phyloP scores from a whole-genome alignment of 176 grass and related monocot species.

The Oryza longistaminata region DNA sequence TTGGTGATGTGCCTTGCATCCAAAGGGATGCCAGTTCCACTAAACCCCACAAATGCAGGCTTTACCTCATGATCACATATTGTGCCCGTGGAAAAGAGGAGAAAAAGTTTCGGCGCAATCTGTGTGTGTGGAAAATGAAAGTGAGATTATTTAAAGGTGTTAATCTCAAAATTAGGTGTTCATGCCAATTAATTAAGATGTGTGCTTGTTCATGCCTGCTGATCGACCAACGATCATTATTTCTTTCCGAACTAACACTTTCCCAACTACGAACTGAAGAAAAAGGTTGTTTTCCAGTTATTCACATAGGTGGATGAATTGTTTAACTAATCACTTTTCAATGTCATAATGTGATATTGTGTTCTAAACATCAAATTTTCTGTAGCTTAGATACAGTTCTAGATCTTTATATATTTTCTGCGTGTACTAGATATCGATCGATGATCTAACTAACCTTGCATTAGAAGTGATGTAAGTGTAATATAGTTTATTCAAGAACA shows the following conservation, averaged over 20 bases:
- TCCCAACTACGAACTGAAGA: neutral
- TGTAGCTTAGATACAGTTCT: neutral
- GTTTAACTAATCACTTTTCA: neutral
- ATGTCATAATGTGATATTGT: neutral
- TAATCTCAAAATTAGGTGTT: neutral
- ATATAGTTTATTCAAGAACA: neutral
- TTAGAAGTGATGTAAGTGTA: neutral
- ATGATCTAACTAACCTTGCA: neutral
- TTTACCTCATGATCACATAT: conserved; percentile 55
- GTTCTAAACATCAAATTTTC: neutral
- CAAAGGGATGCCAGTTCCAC: conserved; percentile 62
- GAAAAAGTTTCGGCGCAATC: conserved; percentile 41
- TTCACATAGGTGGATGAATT: neutral
- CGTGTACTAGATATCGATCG: neutral
- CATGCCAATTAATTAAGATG: neutral
- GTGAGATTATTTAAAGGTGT: neutral
- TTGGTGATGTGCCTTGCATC: conserved; percentile 56
- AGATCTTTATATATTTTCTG: neutral
- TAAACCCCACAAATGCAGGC: conserved; percentile 50
- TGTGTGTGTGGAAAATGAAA: neutral
- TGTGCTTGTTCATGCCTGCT: neutral
- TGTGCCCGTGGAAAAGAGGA: conserved; percentile 40
- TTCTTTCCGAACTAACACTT: conserved; percentile 15
- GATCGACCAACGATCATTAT: neutral
- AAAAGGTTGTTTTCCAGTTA: neutral